A percentile compares a stretch with the other conserved stretches of the same genome.
Evolutionary conservation across 345 rosid genomes (phyloP).

Genomic region (Aegle marmelos): DNA sequence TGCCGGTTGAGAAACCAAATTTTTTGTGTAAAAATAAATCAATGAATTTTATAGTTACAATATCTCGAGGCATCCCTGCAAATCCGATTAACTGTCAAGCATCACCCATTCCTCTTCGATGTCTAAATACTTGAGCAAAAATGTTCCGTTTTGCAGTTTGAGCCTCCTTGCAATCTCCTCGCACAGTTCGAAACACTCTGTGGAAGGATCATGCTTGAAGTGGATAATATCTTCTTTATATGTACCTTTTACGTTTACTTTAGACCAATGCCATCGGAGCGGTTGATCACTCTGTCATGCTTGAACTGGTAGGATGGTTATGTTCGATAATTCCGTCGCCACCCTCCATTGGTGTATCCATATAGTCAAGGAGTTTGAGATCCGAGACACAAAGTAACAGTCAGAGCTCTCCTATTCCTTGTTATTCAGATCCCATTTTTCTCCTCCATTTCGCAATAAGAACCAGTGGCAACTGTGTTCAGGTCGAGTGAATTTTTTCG

Average conservation of each 20-base stretch:
- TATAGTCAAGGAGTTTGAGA: conserved; percentile 36
- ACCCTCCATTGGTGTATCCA: conserved; percentile 35
- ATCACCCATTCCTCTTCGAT: too few relatives aligned
- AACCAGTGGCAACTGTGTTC: conserved; percentile 25
- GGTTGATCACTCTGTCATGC: conserved; percentile 64
- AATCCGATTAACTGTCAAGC: too few relatives aligned
- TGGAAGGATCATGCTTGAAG: too few relatives aligned
- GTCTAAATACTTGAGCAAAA: too few relatives aligned
- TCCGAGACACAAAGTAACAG: conserved; percentile 24
- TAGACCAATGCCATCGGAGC: conserved; percentile 42
- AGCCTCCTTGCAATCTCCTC: too few relatives aligned
- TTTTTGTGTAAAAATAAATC: too few relatives aligned
- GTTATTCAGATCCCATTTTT: conserved; percentile 15
- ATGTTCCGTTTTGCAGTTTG: too few relatives aligned
- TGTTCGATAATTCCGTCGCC: conserved; percentile 40
- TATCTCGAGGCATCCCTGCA: too few relatives aligned
- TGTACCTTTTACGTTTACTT: conserved; percentile 69
- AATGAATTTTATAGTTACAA: too few relatives aligned
- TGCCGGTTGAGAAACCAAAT: too few relatives aligned
- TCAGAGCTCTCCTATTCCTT: conserved; percentile 28
- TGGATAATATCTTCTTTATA: conserved; percentile 66
- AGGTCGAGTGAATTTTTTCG: conserved; percentile 24
- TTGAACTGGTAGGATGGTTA: conserved; percentile 44
- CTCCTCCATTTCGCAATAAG: conserved; percentile 15
- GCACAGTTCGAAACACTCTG: too few relatives aligned